Evolutionary conservation across 495 filamentous ascomycete species (phyloP).

Genomic region (Neohortaea acidophila): DNA sequence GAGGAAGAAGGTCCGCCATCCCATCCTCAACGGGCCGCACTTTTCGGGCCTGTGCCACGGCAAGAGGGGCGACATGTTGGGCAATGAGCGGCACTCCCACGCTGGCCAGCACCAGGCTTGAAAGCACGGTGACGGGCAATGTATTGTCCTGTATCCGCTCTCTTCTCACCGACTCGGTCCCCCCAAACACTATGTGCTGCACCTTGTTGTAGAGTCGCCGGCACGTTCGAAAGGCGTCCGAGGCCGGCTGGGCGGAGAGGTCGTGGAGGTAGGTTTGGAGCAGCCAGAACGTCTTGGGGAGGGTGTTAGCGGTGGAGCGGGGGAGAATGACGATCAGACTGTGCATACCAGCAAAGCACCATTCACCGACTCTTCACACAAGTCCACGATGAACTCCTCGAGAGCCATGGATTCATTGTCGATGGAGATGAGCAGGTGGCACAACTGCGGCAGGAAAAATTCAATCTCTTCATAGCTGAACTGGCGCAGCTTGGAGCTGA

Average conservation of each 20-base stretch:
- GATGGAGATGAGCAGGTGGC: slow-evolving; percentile 62
- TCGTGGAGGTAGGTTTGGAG: slow-evolving; percentile 71
- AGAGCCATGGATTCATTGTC: slow-evolving; percentile 73
- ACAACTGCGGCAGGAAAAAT: slow-evolving; percentile 66
- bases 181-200: slow-evolving; percentile 61
- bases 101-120: slow-evolving; percentile 53
- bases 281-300: slow-evolving; percentile 58
- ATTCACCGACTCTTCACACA: slow-evolving; percentile 66
- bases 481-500: slow-evolving; percentile 64
- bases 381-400: slow-evolving; percentile 64
- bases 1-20: slow-evolving; percentile 38
- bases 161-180: slow-evolving; percentile 40
- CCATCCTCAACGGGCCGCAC: slow-evolving; percentile 41
- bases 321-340: slow-evolving; percentile 3
- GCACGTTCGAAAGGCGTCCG: slow-evolving; percentile 55
- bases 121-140: slow-evolving; percentile 53
- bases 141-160: slow-evolving; percentile 64
- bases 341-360: slow-evolving; percentile 52
- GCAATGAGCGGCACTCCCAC: slow-evolving; percentile 35
- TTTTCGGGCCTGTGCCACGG: slow-evolving; percentile 57
- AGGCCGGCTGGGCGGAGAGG: slow-evolving; percentile 49
- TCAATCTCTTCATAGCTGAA: slow-evolving; percentile 72
- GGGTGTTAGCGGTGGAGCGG: slow-evolving; percentile 3
- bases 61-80: slow-evolving; percentile 47
- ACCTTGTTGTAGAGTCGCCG: slow-evolving; percentile 65